Conservation (phyloP, 306 rosid species). For the Corylus avellana region DNA sequence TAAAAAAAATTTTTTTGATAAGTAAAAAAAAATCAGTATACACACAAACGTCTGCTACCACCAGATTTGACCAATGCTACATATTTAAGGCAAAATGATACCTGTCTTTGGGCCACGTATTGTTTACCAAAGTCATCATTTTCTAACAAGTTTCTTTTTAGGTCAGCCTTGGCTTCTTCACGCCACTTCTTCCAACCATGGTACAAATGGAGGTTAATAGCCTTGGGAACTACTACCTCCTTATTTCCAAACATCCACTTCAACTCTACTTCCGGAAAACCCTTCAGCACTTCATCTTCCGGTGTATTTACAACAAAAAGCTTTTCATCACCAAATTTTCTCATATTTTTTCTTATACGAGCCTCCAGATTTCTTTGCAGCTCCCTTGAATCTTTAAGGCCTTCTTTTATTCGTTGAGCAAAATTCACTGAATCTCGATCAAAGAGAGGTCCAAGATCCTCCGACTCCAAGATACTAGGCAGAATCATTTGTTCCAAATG, state of each 20-base stretch:
- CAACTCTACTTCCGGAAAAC: conserved; percentile 83
- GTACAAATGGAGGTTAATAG: conserved; percentile 71
- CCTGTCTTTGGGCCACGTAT: conserved; percentile 77
- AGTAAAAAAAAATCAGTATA: neutral
- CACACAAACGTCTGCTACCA: conserved; percentile 7
- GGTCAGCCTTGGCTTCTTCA: conserved; percentile 72
- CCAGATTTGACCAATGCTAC: conserved; percentile 7
- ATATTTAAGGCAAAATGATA: conserved; percentile 32
- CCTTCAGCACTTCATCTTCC: conserved; percentile 76
- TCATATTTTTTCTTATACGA: conserved; percentile 59
- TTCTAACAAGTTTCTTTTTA: conserved; percentile 66
- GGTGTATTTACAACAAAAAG: conserved; percentile 57
- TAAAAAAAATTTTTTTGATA: neutral
- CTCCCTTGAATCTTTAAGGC: conserved; percentile 75
- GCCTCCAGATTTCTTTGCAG: conserved; percentile 64
- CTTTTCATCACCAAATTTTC: conserved; percentile 70
- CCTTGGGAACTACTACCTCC: conserved; percentile 81
- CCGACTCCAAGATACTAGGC: conserved; percentile 66
- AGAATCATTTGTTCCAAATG: conserved; percentile 72
- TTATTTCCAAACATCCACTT: conserved; percentile 92
- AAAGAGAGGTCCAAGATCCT: conserved; percentile 60
- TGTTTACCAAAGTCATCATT: conserved; percentile 64
- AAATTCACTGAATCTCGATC: conserved; percentile 60
- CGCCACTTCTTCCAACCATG: conserved; percentile 98
- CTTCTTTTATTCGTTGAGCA: conserved; percentile 53